phyloP scores from a whole-genome alignment of 2,329 filamentous ascomycete species.

The Xylariales sp. region DNA sequence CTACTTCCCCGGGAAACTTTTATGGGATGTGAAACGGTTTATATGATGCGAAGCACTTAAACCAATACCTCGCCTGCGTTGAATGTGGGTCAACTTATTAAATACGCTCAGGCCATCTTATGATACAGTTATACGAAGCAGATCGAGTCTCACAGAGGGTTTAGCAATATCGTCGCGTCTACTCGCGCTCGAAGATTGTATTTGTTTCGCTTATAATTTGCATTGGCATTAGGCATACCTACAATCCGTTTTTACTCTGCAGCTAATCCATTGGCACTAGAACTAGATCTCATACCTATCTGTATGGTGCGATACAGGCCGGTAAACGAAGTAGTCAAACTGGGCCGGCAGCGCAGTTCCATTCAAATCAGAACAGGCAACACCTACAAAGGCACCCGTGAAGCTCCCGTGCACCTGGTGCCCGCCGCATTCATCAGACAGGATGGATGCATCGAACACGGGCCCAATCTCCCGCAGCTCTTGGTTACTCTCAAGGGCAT shows the following conservation, averaged over 20 bases:
- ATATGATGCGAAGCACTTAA: too few relatives aligned
- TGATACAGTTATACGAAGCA: too few relatives aligned
- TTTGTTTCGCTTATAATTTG: not conserved
- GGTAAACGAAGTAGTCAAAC: conserved; percentile 66
- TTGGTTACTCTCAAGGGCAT: conserved; percentile 59
- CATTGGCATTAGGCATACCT: not conserved
- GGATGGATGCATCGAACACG: conserved; percentile 67
- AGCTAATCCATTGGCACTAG: not conserved
- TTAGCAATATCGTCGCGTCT: not conserved
- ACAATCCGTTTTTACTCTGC: not conserved
- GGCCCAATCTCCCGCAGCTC: conserved; percentile 63
- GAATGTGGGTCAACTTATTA: too few relatives aligned
- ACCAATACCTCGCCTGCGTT: too few relatives aligned
- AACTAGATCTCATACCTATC: conserved; percentile 62
- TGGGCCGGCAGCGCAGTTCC: conserved; percentile 59
- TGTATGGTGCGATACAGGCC: conserved; percentile 58
- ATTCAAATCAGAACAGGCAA: conserved; percentile 67
- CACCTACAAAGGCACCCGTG: conserved; percentile 69
- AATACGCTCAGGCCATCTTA: too few relatives aligned
- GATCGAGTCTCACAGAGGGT: too few relatives aligned
- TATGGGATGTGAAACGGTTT: not conserved
- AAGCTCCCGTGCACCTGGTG: conserved; percentile 72
- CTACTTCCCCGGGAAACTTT: too few relatives aligned
- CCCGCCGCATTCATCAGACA: conserved; percentile 72
- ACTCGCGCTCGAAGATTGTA: not conserved